Percentiles rank a stretch among this genome's conserved stretches.
Conservation (phyloP, 164 flowering plant species). For the Aristolochia contorta region DNA sequence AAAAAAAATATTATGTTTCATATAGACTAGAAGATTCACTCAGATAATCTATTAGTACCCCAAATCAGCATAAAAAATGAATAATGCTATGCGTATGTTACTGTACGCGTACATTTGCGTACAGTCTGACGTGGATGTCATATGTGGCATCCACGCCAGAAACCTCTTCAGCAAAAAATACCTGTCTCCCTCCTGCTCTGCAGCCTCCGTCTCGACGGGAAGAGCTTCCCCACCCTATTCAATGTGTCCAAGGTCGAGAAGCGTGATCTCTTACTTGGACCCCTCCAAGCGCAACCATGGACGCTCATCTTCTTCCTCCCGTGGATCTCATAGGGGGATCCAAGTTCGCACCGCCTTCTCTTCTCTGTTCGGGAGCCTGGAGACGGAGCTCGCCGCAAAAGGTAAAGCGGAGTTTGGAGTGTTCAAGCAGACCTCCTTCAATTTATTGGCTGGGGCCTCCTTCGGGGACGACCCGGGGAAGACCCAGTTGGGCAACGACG, state of each 20-base stretch:
- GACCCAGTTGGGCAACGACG: constrained; percentile 45
- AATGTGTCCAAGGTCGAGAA: constrained; percentile 71
- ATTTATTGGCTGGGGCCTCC: constrained; percentile 42
- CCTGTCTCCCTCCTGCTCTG: no score
- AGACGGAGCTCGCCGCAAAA: constrained; percentile 31
- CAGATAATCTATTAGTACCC: no score
- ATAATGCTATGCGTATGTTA: no score
- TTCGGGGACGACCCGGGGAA: constrained; percentile 38
- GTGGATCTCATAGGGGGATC: constrained; percentile 36
- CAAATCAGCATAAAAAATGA: no score
- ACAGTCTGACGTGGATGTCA: no score
- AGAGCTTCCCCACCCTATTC: constrained; percentile 70
- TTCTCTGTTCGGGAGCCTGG: constrained; percentile 41
- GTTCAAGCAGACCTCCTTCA: constrained; percentile 52
- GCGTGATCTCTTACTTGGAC: constrained; percentile 63
- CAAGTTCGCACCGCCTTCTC: constrained; percentile 49
- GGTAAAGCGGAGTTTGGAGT: constrained; percentile 46
- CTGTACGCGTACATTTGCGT: no score
- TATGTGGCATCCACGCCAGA: no score
- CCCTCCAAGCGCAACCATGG: constrained; percentile 69
- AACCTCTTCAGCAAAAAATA: no score
- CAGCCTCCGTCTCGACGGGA: constrained; percentile 77
- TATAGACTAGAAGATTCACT: no score
- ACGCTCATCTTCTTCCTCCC: constrained; percentile 41
- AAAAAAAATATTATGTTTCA: no score